phyloP scores from a whole-genome alignment of 2,329 filamentous ascomycete species.

The Basipetospora sp. region DNA sequence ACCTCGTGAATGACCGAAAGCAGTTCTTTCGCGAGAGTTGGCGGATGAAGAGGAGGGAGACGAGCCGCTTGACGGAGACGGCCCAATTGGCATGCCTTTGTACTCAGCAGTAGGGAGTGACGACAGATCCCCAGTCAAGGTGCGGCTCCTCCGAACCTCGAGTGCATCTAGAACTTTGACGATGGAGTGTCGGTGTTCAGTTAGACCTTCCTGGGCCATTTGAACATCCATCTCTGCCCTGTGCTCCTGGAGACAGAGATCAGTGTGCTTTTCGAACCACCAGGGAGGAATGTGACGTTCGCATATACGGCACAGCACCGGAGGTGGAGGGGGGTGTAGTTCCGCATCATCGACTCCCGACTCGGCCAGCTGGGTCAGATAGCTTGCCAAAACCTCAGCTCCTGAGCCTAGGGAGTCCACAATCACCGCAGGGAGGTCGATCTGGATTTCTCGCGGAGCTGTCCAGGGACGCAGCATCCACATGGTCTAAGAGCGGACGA shows the following conservation, averaged over 20 bases:
- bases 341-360: constrained; percentile 60
- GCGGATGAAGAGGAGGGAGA: constrained; percentile 59
- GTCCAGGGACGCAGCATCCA: constrained; percentile 97
- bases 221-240: constrained; percentile 96
- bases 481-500: constrained; percentile 95
- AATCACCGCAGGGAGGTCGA: constrained; percentile 76
- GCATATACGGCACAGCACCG: constrained; percentile 89
- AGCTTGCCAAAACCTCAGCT: constrained; percentile 84
- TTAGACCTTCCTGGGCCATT: constrained; percentile 79
- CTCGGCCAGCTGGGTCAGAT: constrained; percentile 80
- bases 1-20: constrained; percentile 64
- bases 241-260: constrained; percentile 89
- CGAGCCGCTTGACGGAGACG: constrained; percentile 53
- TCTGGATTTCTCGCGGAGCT: constrained; percentile 79
- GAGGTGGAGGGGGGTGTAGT: constrained; percentile 68
- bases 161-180: constrained; percentile 89
- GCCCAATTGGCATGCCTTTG: constrained; percentile 74
- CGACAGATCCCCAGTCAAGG: constrained; percentile 39
- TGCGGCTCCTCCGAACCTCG: constrained; percentile 60
- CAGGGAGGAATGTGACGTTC: constrained; percentile 93
- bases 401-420: constrained; percentile 90
- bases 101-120: constrained; percentile 55
- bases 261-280: constrained; percentile 99
- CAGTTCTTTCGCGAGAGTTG: constrained; percentile 57
- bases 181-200: constrained; percentile 84